phyloP scores from a whole-genome alignment of 257 asterid species.

The Jaltomata sinuosa region DNA sequence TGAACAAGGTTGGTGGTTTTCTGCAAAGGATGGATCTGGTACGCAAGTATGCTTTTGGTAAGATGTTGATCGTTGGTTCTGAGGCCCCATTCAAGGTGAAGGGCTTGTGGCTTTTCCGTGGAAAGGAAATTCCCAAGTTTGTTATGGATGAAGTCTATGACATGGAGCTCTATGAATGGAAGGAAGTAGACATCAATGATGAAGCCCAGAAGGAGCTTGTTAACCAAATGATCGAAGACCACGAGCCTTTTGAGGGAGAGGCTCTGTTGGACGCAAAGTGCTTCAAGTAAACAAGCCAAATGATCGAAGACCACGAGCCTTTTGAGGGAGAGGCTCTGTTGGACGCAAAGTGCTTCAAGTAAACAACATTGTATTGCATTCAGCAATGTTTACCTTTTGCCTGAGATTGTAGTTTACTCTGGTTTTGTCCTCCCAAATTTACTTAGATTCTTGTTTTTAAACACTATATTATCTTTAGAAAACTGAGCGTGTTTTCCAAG shows the following conservation, averaged over 20 bases:
- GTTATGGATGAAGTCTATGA: slow-evolving; percentile 78
- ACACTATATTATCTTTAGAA: not conserved
- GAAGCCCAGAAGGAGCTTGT: slow-evolving; percentile 90
- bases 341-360: slow-evolving; percentile 96
- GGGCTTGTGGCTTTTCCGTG: slow-evolving; percentile 94
- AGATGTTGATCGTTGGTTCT: slow-evolving; percentile 84
- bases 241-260: slow-evolving; percentile 89
- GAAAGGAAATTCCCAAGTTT: slow-evolving; percentile 70
- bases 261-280: slow-evolving; percentile 83
- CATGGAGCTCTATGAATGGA: slow-evolving; percentile 91
- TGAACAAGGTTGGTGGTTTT: slow-evolving; percentile 92
- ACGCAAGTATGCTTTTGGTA: slow-evolving; percentile 91
- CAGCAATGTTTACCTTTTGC: not conserved
- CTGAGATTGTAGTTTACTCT: not conserved
- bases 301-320: slow-evolving; percentile 92
- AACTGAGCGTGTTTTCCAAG: not conserved
- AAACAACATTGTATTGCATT: slow-evolving; percentile 4
- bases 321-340: slow-evolving; percentile 75
- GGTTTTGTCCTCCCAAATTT: not conserved
- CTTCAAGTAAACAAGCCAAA: slow-evolving; percentile 70
- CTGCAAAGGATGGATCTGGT: slow-evolving; percentile 93
- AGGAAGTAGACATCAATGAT: slow-evolving; percentile 64
- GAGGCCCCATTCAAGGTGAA: slow-evolving; percentile 77
- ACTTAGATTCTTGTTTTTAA: not conserved
- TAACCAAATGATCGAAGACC: slow-evolving; percentile 89